Percentiles rank a stretch among this genome's conserved stretches.
Conservation (phyloP, 495 filamentous ascomycete genomes). For the Monascus purpureus region DNA sequence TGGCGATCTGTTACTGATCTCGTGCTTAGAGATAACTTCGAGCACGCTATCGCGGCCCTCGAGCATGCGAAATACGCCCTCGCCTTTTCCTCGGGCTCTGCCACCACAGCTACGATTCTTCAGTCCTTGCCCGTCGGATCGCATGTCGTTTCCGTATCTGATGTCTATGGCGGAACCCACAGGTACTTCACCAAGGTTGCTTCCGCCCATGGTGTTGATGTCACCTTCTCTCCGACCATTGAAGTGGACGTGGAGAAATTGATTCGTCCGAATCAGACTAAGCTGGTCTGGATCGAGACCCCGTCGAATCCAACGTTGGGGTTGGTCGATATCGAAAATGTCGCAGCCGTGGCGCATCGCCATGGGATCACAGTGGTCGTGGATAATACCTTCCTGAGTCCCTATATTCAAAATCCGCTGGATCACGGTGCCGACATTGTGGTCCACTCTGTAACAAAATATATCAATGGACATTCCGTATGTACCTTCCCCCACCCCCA, state of each 20-base stretch:
- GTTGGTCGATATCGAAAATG: constrained; percentile 79
- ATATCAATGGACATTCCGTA: constrained; percentile 90
- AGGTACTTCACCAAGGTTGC: constrained; percentile 99
- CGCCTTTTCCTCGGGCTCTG: constrained; percentile 89
- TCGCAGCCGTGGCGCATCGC: constrained; percentile 68
- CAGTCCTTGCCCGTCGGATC: constrained; percentile 86
- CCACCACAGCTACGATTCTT: constrained; percentile 82
- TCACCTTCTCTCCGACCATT: constrained; percentile 84
- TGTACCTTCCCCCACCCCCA: no score
- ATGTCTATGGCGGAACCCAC: constrained; percentile 96
- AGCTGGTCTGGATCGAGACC: constrained; percentile 93
- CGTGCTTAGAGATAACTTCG: constrained; percentile 63
- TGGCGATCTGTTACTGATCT: constrained; percentile 4
- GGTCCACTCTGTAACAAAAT: constrained; percentile 99
- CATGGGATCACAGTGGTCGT: constrained; percentile 91
- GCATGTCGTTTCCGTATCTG: constrained; percentile 89
- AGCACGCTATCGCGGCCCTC: constrained; percentile 76
- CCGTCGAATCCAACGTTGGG: constrained; percentile 88
- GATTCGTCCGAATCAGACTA: constrained; percentile 71
- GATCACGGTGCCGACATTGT: constrained; percentile 94
- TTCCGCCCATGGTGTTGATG: constrained; percentile 80
- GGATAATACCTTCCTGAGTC: constrained; percentile 95
- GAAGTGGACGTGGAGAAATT: constrained; percentile 72
- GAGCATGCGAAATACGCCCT: constrained; percentile 88
- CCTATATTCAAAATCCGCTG: constrained; percentile 92